These are phyloP conservation scores for Ulvella scutata DNA, from an alignment of 139 green algal species.

Conservation along the genomic window DNA sequence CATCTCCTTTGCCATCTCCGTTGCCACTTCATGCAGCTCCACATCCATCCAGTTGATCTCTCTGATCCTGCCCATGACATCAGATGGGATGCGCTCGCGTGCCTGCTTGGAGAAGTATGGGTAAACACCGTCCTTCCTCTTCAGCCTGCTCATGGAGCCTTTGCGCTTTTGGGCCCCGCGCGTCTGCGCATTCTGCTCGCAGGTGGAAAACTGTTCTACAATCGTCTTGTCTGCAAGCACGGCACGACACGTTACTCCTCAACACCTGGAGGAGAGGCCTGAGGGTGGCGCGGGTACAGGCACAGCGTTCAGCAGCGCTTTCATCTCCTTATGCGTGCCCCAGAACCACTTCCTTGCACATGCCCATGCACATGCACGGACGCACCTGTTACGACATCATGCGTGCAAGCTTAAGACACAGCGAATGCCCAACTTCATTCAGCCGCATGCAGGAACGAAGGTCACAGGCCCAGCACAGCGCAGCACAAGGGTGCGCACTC, in stretches of 20 bases:
- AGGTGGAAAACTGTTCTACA: background rate
- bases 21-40: conserved; percentile 15
- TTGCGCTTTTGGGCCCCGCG: background rate
- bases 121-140: background rate
- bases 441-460: too few relatives aligned
- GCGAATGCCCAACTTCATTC: too few relatives aligned
- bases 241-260: background rate
- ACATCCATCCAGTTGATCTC: conserved; percentile 18
- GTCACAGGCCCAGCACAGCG: too few relatives aligned
- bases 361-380: too few relatives aligned
- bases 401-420: too few relatives aligned
- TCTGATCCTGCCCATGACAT: conserved; percentile 20
- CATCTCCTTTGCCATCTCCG: background rate
- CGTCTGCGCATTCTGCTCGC: background rate
- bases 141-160: background rate
- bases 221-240: background rate
- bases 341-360: too few relatives aligned
- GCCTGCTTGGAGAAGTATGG: conserved; percentile 22
- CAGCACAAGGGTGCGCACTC: background rate
- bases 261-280: too few relatives aligned
- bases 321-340: too few relatives aligned
- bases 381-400: too few relatives aligned
- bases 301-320: too few relatives aligned
- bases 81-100: conserved; percentile 16
- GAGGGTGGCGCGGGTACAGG: too few relatives aligned